Base-by-base conservation (phyloP, 2,329 filamentous ascomycete genomes). In the Neonectria sp. region DNA sequence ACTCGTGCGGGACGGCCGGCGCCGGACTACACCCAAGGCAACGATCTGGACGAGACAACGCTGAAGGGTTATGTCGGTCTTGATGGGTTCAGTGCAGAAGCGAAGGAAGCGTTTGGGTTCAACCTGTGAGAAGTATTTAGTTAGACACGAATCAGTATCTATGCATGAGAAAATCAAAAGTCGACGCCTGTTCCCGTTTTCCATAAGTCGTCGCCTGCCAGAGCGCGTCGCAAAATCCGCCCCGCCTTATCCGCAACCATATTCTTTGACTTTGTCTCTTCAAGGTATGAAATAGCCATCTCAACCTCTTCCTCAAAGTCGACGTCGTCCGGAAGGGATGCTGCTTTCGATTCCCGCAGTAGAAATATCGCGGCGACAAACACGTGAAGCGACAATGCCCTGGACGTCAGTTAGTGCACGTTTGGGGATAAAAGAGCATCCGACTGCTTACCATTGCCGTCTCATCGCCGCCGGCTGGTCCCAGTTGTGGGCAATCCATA, bases 401-500 rank as follows among this genome's bases (percentile, higher is more conserved):
- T 63, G 31, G 4, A 15, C 0, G 12, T 15, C 40, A 27, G 6
- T 1, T 25, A 58, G 58, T 15, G 21, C 17, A 37, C 31, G 2
- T 27, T 3, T 33, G 21, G 15, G 49, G 4, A 24, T 0, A 4
- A 4, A 2, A 17, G 4, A 24, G 11, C 8, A 4, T n/a, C 9
- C n/a, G 37, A 21, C 4, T 7, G 29, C 60, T 35, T 43, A 69
- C 67, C 67, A 67, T 49, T 69, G 67, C 13, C 65, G 58, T 29
- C 67, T 53, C 63, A 67, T 67, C 6, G 67, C 59, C 3, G 52
- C 31, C 7, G 67, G 67, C 15, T 69, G 67, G 21, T 69, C 67
- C 67, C 63, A 69, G 46, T 67, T 67, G 8, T 46, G 52, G 21
- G 60, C 60, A n/a, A 69, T 69, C 67, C 67, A 69, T 25, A 67